Percentiles rank a stretch among this genome's conserved stretches.
phyloP scores from a whole-genome alignment of 225 moss, liverwort and hornwort genomes.

The Lunularia cruciata region DNA sequence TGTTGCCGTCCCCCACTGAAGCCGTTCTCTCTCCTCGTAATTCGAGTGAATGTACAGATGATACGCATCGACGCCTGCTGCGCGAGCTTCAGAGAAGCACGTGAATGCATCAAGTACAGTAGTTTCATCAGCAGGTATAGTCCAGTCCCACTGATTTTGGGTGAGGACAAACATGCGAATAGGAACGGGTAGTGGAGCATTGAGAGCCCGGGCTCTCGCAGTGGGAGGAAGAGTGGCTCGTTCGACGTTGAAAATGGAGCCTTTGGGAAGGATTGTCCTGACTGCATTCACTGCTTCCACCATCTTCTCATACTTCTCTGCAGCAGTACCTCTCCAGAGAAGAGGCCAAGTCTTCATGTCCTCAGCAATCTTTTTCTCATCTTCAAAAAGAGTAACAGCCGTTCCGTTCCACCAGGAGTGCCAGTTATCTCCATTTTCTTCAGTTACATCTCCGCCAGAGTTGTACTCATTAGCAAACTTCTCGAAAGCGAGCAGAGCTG shows the following conservation, averaged over 20 bases:
- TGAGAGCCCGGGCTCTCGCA: slow-evolving; percentile 12
- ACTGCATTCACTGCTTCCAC: slow-evolving; percentile 10
- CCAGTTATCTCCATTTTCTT: slow-evolving; percentile 9
- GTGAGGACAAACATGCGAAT: slow-evolving; percentile 12
- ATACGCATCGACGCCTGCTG: slow-evolving; percentile 12
- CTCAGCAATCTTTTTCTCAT: slow-evolving; percentile 12
- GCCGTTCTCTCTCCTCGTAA: slow-evolving; percentile 5
- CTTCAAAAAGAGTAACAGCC: background rate
- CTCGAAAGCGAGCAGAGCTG: slow-evolving; percentile 17
- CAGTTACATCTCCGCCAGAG: slow-evolving; percentile 6
- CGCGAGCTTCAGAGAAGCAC: background rate
- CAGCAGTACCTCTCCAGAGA: background rate
- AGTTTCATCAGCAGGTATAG: slow-evolving; percentile 7
- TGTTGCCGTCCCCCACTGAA: slow-evolving; percentile 6
- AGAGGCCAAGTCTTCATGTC: slow-evolving; percentile 17
- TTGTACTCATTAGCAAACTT: slow-evolving; percentile 9
- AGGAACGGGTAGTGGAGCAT: background rate
- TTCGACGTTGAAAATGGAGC: slow-evolving; percentile 19
- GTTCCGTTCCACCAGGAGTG: slow-evolving; percentile 16
- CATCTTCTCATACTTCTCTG: slow-evolving; percentile 16
- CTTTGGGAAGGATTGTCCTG: background rate
- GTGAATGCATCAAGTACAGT: slow-evolving; percentile 6
- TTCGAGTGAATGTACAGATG: slow-evolving; percentile 14
- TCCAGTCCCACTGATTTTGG: slow-evolving; percentile 12
- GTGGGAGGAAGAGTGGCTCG: slow-evolving; percentile 15